A percentile compares a stretch with the other conserved stretches of the same genome.
Conservation (phyloP, 306 rosid species). For the Dicorynia guianensis region DNA sequence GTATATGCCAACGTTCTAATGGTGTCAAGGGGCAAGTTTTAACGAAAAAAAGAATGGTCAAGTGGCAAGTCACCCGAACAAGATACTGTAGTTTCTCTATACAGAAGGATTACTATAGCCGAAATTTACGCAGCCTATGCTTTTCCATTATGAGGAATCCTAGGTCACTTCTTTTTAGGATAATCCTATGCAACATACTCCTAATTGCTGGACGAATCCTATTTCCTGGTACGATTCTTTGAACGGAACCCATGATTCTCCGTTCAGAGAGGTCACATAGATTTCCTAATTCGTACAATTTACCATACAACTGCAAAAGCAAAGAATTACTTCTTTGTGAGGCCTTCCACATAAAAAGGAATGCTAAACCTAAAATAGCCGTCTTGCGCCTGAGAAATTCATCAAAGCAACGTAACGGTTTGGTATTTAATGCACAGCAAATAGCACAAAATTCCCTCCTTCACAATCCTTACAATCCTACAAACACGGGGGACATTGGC, state of each 20-base stretch:
- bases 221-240: constrained; percentile 11
- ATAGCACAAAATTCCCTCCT: constrained; percentile 34
- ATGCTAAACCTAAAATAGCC: constrained; percentile 71
- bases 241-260: constrained; percentile 42
- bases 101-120: background rate
- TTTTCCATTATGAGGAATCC: constrained; percentile 23
- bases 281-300: constrained; percentile 47
- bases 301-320: constrained; percentile 53
- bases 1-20: too few relatives aligned
- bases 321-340: constrained; percentile 79
- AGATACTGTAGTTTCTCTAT: background rate
- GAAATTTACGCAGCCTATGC: background rate
- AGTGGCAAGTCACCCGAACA: background rate
- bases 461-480: constrained; percentile 38
- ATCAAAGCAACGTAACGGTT: constrained; percentile 52
- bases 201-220: constrained; percentile 39
- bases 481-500: constrained; percentile 36
- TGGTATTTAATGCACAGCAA: constrained; percentile 42
- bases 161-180: constrained; percentile 35
- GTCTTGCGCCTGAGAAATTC: constrained; percentile 55
- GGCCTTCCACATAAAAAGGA: constrained; percentile 64
- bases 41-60: too few relatives aligned
- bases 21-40: too few relatives aligned
- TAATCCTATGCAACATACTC: constrained; percentile 48
- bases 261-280: constrained; percentile 10